phyloP scores from a whole-genome alignment of 306 rosid genomes.

The Quercus alba region DNA sequence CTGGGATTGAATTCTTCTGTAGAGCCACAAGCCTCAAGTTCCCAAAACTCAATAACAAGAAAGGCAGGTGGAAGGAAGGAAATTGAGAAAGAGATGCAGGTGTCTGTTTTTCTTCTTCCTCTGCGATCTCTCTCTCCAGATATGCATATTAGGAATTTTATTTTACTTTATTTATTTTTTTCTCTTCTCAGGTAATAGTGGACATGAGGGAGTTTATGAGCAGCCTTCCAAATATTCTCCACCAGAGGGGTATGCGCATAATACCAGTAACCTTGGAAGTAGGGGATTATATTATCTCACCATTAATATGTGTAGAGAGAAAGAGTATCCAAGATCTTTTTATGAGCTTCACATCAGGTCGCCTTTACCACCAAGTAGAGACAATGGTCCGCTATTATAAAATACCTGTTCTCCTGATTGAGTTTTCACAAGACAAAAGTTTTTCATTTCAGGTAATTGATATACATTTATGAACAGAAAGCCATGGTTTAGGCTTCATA shows the following conservation, averaged over 20 bases:
- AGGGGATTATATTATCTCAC: slow-evolving; percentile 96
- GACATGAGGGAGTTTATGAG: slow-evolving; percentile 99
- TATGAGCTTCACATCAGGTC: slow-evolving; percentile 96
- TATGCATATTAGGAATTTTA: slow-evolving; percentile 12
- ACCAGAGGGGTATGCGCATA: slow-evolving; percentile 91
- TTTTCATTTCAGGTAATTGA: slow-evolving; percentile 89
- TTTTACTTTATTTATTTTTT: neutral
- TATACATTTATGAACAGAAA: neutral
- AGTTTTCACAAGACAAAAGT: slow-evolving; percentile 95
- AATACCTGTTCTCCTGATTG: slow-evolving; percentile 90
- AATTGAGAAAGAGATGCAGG: slow-evolving; percentile 81
- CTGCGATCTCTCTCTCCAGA: slow-evolving; percentile 12
- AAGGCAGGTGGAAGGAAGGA: slow-evolving; percentile 94
- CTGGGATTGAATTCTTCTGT: slow-evolving; percentile 60
- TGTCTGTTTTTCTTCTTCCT: slow-evolving; percentile 25
- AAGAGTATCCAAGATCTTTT: slow-evolving; percentile 98
- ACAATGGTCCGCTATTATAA: slow-evolving; percentile 92
- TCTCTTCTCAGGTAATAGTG: slow-evolving; percentile 75
- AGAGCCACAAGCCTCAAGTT: slow-evolving; percentile 41
- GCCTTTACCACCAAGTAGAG: slow-evolving; percentile 94
- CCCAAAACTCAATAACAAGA: slow-evolving; percentile 76
- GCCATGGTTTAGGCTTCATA: slow-evolving; percentile 4
- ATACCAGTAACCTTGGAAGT: slow-evolving; percentile 93
- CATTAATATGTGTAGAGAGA: slow-evolving; percentile 92
- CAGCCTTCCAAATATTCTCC: slow-evolving; percentile 98